These are phyloP conservation scores for Pseudonitzschia multistriata DNA, from an alignment of 108 stramenopile species.

Conservation along the genomic window DNA sequence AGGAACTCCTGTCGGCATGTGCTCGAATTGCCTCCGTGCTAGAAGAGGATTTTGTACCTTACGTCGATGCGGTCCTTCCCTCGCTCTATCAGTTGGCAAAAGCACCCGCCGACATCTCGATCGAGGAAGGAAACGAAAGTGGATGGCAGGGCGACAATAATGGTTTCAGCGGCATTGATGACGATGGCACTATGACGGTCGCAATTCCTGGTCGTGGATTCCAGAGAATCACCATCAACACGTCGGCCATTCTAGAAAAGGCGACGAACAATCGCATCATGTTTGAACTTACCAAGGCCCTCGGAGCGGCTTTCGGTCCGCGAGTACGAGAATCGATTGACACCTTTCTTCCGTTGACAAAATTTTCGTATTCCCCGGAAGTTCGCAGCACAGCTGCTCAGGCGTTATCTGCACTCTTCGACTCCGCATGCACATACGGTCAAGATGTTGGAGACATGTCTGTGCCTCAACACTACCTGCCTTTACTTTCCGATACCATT, in stretches of 20 bases:
- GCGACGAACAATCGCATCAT: constrained; percentile 62
- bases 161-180: constrained; percentile 23
- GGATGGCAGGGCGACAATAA: constrained; percentile 12
- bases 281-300: constrained; percentile 69
- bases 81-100: constrained; percentile 53
- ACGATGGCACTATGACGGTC: constrained; percentile 66
- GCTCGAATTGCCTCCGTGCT: constrained; percentile 81
- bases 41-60: constrained; percentile 59
- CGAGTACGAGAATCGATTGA: constrained; percentile 50
- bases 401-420: constrained; percentile 75
- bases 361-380: constrained; percentile 72
- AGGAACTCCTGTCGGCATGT: constrained; percentile 68
- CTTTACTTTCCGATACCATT: constrained; percentile 39
- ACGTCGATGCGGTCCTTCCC: constrained; percentile 60
- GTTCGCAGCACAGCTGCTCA: constrained; percentile 70
- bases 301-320: constrained; percentile 65
- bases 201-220: constrained; percentile 73
- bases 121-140: constrained; percentile 45
- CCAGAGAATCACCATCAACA: constrained; percentile 75
- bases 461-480: constrained; percentile 42
- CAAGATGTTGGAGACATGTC: constrained; percentile 33
- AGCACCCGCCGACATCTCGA: constrained; percentile 54
- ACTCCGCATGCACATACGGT: constrained; percentile 60
- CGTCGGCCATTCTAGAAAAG: constrained; percentile 74
- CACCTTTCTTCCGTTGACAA: constrained; percentile 56